A percentile compares a stretch with the other conserved stretches of the same genome.
Evolutionary conservation across 139 green algal species (phyloP).

Genomic region (Ettlia oleoabundans): DNA sequence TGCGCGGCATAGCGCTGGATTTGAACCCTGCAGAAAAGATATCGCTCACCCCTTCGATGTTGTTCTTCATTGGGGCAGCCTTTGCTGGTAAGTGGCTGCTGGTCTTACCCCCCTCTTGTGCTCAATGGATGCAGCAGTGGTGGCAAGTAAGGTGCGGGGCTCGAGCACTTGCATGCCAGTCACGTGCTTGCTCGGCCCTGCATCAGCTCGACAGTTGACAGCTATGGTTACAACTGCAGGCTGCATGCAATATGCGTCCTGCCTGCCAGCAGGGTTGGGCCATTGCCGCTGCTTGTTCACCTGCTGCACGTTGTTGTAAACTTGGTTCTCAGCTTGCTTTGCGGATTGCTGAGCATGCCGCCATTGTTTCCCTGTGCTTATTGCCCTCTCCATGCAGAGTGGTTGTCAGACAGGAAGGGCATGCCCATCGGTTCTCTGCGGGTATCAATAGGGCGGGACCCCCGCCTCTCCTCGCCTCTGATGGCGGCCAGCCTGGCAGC

Average conservation of each 20-base stretch:
- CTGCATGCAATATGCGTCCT: too few relatives aligned
- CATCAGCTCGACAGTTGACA: too few relatives aligned
- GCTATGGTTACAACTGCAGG: too few relatives aligned
- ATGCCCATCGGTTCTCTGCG: slow-evolving; percentile 27
- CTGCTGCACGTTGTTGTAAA: background rate
- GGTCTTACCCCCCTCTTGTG: too few relatives aligned
- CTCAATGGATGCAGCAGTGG: too few relatives aligned
- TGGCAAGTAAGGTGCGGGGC: too few relatives aligned
- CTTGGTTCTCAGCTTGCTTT: background rate
- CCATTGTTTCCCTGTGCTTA: background rate
- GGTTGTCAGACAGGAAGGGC: slow-evolving; percentile 51
- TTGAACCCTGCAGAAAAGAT: slow-evolving; percentile 42
- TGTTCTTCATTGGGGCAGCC: slow-evolving; percentile 81
- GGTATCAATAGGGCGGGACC: slow-evolving; percentile 77
- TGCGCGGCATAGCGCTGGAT: slow-evolving; percentile 90
- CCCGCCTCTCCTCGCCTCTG: slow-evolving; percentile 72
- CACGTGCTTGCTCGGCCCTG: too few relatives aligned
- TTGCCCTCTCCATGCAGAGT: slow-evolving; percentile 33
- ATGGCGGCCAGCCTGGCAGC: slow-evolving; percentile 64
- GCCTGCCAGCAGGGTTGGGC: too few relatives aligned
- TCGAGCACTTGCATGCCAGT: too few relatives aligned
- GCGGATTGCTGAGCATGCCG: background rate
- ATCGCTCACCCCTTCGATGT: slow-evolving; percentile 65
- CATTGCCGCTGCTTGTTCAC: too few relatives aligned
- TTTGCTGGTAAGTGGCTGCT: slow-evolving; percentile 76